These are phyloP conservation scores for Carpinus fangiana DNA, from an alignment of 306 rosid genomes.

Conservation along the genomic window DNA sequence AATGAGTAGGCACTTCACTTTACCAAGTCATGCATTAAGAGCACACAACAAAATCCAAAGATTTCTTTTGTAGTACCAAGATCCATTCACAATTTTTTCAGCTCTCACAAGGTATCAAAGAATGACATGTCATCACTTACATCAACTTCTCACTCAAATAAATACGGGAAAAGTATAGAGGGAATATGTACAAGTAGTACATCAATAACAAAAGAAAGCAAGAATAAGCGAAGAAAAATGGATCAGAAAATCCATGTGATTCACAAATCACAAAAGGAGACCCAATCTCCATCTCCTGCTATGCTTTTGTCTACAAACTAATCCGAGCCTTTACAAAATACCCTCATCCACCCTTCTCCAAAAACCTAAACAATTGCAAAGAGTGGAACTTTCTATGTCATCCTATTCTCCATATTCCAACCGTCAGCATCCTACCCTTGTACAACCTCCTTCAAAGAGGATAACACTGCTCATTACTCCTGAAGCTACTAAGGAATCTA, in stretches of 20 bases:
- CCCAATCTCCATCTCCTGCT: background rate
- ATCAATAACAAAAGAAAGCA: background rate
- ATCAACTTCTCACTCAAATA: background rate
- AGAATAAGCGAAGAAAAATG: background rate
- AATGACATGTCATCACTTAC: background rate
- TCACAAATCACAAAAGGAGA: background rate
- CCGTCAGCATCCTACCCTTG: background rate
- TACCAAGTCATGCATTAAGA: background rate
- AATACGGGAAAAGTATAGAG: background rate
- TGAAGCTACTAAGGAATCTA: too few species aligned
- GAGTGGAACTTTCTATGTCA: background rate
- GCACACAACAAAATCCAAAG: background rate
- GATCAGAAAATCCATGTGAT: background rate
- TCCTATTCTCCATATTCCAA: background rate
- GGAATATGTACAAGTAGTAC: background rate
- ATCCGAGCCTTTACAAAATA: background rate
- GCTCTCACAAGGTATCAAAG: background rate
- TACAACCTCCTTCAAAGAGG: background rate
- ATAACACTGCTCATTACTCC: background rate
- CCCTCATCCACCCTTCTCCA: background rate
- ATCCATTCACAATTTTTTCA: background rate
- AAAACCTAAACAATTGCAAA: background rate
- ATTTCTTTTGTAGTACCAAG: background rate
- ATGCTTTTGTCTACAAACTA: background rate
- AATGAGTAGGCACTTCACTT: background rate